Evolutionary conservation across 1,284 basidiomycete species (phyloP), one percentile per base, ranked within the genome.

Genomic region (Cryptococcus amylolentus): DNA sequence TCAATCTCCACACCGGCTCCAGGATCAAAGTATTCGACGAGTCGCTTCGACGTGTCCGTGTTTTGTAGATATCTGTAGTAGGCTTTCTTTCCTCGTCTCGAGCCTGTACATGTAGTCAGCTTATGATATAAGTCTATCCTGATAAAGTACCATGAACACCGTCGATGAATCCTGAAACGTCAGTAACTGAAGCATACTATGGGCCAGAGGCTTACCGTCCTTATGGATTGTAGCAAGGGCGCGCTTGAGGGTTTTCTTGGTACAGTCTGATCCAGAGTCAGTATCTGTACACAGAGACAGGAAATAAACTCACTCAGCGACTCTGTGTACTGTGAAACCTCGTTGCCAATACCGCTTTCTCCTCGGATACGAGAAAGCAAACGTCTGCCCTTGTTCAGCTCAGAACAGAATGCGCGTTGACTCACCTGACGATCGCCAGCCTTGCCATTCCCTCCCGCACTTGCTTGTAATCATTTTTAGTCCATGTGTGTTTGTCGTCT

Each of bases 1-100:
- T 60, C 56, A 16, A 43, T 54, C 40, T 55, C 51, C 4, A 59
- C 37, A 3, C 53, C 57, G 12, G 54, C 51, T 6, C 58, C 58
- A 14, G 54, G 44, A 16, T 49, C 13, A 20, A 60, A 63, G 46
- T 57, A 62, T 4, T 28, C 7, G 14, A 42, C 18, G 39, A 58
- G 54, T 14, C 28, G 31, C 35, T 14, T 39, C 31, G 35, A 37
- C 8, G 52, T 39, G 1, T 52, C 40, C 18, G 27, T 3, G 28
- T 13, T 20, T 23, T 48, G 46, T 13, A 39, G 9, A 44, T 45
- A 54, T 35, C 28, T 40, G 41, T 28, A 20, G 23, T 28, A 16
- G 9, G 31, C 23, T 23, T 48, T 44, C 35, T 38, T 38, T 20
- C 43, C 28, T 18, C 38, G 50, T 46, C 14, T 53, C 35, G 16